Conservation (phyloP, 1,284 basidiomycete species). For the Rhodotorula sp. region DNA sequence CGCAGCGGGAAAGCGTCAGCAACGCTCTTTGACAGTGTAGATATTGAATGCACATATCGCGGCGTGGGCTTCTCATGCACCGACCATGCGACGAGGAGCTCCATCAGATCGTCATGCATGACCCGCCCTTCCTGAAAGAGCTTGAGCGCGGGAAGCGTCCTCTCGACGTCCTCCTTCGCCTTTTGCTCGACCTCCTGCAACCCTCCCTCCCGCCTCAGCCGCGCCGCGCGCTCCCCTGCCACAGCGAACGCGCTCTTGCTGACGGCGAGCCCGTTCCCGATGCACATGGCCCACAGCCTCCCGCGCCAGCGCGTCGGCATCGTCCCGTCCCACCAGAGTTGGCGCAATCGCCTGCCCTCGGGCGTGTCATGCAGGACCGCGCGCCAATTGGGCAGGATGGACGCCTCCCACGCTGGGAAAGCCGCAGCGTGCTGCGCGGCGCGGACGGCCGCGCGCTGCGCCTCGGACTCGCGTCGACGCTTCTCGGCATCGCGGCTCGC, state of each 20-base stretch:
- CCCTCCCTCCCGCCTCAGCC: constrained; percentile 56
- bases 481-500: constrained; percentile 40
- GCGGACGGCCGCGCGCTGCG: constrained; percentile 11
- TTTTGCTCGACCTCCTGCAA: constrained; percentile 54
- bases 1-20: background rate
- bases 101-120: constrained; percentile 79
- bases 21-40: background rate
- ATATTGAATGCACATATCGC: constrained; percentile 62
- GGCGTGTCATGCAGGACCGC: constrained; percentile 64
- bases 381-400: constrained; percentile 80
- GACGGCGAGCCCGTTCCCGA: constrained; percentile 84
- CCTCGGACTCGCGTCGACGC: constrained; percentile 13
- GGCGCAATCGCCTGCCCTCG: constrained; percentile 58
- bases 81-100: constrained; percentile 87
- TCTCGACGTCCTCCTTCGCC: constrained; percentile 77
- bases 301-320: constrained; percentile 84
- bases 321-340: constrained; percentile 83
- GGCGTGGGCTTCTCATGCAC: constrained; percentile 71
- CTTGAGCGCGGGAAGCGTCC: constrained; percentile 82
- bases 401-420: constrained; percentile 71
- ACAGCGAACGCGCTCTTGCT: constrained; percentile 78
- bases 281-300: constrained; percentile 80
- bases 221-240: constrained; percentile 53
- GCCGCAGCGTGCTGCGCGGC: constrained; percentile 61
- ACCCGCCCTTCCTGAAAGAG: constrained; percentile 81